A percentile compares a stretch with the other conserved stretches of the same genome.
Conservation (phyloP, 2,329 filamentous ascomycete species). For the Verruconis gallopava region DNA sequence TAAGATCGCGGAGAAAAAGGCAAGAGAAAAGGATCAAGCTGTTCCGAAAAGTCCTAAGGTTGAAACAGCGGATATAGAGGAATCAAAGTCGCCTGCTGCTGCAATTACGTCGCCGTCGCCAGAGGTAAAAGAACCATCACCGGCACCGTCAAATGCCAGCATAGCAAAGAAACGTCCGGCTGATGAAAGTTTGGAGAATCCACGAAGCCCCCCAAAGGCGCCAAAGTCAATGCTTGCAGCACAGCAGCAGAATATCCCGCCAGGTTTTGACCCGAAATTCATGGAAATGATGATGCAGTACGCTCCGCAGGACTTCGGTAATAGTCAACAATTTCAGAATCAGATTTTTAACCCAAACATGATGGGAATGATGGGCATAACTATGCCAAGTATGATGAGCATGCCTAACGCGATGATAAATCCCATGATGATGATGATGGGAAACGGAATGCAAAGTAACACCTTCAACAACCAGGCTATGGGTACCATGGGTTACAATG, state of each 20-base stretch:
- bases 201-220: conserved; percentile 28
- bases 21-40: conserved; percentile 10
- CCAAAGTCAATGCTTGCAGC: conserved; percentile 32
- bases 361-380: conserved; percentile 32
- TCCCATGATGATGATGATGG: conserved; percentile 23
- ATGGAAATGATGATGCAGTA: conserved; percentile 33
- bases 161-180: conserved; percentile 68
- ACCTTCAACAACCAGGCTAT: conserved; percentile 6
- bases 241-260: conserved; percentile 36
- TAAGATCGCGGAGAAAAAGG: conserved; percentile 22
- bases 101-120: conserved; percentile 3
- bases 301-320: conserved; percentile 5
- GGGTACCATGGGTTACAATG: not conserved
- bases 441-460: conserved; percentile 13
- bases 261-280: conserved; percentile 27
- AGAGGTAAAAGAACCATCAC: conserved; percentile 19
- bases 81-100: not conserved
- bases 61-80: conserved; percentile 15
- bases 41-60: conserved; percentile 4
- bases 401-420: conserved; percentile 24
- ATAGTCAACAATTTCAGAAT: conserved; percentile 2
- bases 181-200: conserved; percentile 48
- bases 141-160: conserved; percentile 21
- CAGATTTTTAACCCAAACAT: conserved; percentile 20
- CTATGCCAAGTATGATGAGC: conserved; percentile 26